Percentiles rank a stretch among this genome's conserved stretches.
Evolutionary conservation across 331 rosid genomes (phyloP).

Genomic region (Malus hybrid): DNA sequence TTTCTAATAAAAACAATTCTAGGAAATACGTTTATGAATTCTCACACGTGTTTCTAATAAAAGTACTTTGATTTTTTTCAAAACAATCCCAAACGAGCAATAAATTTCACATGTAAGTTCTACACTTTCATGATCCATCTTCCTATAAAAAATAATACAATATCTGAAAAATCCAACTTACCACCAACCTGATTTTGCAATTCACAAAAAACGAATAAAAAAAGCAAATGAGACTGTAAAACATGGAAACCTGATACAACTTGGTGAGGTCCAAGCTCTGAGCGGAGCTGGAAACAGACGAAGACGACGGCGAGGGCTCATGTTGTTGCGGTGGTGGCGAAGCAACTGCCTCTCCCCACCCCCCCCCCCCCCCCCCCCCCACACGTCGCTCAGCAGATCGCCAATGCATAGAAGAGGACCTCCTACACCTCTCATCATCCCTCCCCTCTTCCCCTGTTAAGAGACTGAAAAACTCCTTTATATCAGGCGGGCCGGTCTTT

Average conservation of each 20-base stretch:
- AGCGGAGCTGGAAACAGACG: slow-evolving; percentile 25
- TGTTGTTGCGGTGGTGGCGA: not conserved
- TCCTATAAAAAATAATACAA: not conserved
- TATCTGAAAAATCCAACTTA: not conserved
- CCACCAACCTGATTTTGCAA: no score
- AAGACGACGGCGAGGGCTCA: slow-evolving; percentile 16
- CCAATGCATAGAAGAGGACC: slow-evolving; percentile 88
- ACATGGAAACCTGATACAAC: slow-evolving; percentile 59
- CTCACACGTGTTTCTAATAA: no score
- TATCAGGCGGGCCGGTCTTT: not conserved
- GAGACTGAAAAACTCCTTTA: not conserved
- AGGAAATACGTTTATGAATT: no score
- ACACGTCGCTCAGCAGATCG: slow-evolving; percentile 80
- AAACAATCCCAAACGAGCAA: no score
- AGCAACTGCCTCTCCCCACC: slow-evolving; percentile 55
- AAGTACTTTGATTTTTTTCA: no score
- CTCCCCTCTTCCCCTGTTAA: not conserved
- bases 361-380: slow-evolving; percentile 69
- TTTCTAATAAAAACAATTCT: no score
- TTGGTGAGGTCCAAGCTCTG: slow-evolving; percentile 42
- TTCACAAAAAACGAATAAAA: not conserved
- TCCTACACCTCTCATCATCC: slow-evolving; percentile 69
- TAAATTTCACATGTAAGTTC: not conserved
- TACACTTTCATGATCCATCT: not conserved
- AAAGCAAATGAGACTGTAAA: not conserved